Conservation (phyloP, 1,284 basidiomycete species). For the Ganoderma multipileum region DNA sequence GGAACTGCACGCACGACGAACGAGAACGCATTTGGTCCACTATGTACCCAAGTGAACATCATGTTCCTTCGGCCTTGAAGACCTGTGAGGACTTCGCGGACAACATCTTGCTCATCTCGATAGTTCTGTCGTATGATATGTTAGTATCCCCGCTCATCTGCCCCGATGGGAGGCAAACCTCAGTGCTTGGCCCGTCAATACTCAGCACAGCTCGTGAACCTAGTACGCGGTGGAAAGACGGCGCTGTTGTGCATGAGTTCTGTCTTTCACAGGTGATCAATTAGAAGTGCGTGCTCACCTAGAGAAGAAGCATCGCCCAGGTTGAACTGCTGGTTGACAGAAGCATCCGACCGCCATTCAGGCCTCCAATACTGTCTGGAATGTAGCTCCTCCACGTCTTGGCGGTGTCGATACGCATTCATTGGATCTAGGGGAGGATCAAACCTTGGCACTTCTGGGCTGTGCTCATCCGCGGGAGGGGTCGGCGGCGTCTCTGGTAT, state of each 20-base stretch:
- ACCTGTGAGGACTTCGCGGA: conserved; percentile 76
- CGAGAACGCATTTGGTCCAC: conserved; percentile 33
- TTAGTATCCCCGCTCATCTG: background rate
- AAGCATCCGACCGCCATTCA: conserved; percentile 59
- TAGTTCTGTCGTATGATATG: conserved; percentile 54
- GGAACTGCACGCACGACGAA: conserved; percentile 36
- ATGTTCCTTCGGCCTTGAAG: conserved; percentile 74
- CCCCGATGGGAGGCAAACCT: conserved; percentile 34
- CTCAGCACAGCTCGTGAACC: conserved; percentile 38
- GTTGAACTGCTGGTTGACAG: conserved; percentile 55
- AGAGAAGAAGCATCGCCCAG: conserved; percentile 73
- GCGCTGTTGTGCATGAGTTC: conserved; percentile 29
- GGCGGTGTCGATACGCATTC: conserved; percentile 48
- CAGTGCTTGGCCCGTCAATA: conserved; percentile 40
- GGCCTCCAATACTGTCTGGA: conserved; percentile 73
- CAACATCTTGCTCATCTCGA: conserved; percentile 74
- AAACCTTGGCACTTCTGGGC: background rate
- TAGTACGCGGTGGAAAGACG: conserved; percentile 49
- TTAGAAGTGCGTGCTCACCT: conserved; percentile 45
- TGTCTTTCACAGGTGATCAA: background rate
- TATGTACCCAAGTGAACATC: conserved; percentile 54
- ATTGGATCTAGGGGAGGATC: conserved; percentile 13
- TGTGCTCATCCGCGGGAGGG: background rate
- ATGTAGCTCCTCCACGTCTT: conserved; percentile 63
- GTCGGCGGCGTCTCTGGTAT: conserved; percentile 42